Evolutionary conservation across 2,329 filamentous ascomycete species (phyloP), one percentile per base, ranked within the genome.

Genomic region (Penicillium sp.): DNA sequence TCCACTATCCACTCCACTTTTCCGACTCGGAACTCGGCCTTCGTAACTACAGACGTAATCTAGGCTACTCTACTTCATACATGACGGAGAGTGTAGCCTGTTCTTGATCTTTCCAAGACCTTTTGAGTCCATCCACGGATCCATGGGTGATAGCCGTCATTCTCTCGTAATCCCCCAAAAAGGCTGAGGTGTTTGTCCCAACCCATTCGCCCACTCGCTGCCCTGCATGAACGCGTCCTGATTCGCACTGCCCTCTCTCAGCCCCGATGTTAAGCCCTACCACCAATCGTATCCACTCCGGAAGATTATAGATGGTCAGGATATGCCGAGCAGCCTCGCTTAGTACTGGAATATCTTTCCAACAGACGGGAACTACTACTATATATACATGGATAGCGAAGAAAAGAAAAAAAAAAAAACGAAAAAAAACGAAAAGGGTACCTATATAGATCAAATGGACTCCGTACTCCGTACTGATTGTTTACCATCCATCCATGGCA

Each of bases 231-330:
- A 54, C 51, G 24, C 26, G 35, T 54, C 30, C n/a, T 28, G 30
- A 42, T 47, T 53, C 24, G 53, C 60, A 49, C 58, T 53, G 57
- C 56, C 30, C 51, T 26, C 51, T 62, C 51, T 62, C 60, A 62
- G 64, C 56, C 67, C 56, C 60, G 54, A 65, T 66, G 58, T 33
- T 47, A 68, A 69, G 53, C 50, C 37, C 40, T 53, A 37, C 51
- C 51, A 28, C 68, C 65, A 70, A 69, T 70, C 26, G 59, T 22
- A 58, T 40, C 51, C 12, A 33, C 57, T 68, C 65, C 68, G 65
- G 65, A 61, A 58, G 50, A 57, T 61, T 59, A 61, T 19, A 40
- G 17, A 37, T 10, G 26, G 30, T 3, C 19, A 53, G 45, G 61
- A 59, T 60, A 56, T 8, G 9, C 17, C 28, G 49, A 51, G 28